Conservation (phyloP, 192 early-diverging fungal genomes). For the Entophlyctis luteolus region DNA sequence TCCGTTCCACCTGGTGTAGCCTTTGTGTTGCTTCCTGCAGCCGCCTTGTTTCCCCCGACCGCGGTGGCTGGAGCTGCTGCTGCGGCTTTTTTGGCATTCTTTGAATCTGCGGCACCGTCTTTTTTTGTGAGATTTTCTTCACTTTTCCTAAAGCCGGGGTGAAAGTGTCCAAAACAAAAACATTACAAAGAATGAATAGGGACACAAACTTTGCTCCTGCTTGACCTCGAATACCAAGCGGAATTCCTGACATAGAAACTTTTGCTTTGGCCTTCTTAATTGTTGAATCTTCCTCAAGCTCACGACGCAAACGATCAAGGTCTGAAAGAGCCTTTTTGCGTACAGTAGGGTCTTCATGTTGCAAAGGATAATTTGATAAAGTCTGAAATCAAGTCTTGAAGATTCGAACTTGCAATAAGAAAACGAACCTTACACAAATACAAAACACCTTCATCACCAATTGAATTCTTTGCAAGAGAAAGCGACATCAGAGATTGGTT, state of each 20-base stretch:
- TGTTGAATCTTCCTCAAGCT: slow-evolving; percentile 48
- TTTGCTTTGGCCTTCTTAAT: slow-evolving; percentile 40
- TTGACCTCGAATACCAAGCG: too few species aligned
- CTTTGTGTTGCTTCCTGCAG: not conserved
- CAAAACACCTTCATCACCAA: slow-evolving; percentile 47
- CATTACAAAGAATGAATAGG: too few species aligned
- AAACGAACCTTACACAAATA: slow-evolving; percentile 42
- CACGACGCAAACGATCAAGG: slow-evolving; percentile 42
- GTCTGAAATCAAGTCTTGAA: slow-evolving; percentile 15
- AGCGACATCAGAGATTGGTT: slow-evolving; percentile 41
- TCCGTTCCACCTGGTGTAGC: slow-evolving; percentile 8
- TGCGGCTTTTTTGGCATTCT: slow-evolving; percentile 13
- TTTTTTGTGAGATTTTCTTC: slow-evolving; percentile 30
- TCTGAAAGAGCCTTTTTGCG: slow-evolving; percentile 42
- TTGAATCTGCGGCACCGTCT: slow-evolving; percentile 4
- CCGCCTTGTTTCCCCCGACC: not conserved
- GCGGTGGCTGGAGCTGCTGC: not conserved
- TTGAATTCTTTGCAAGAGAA: slow-evolving; percentile 40
- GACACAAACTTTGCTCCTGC: too few species aligned
- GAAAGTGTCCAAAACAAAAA: too few species aligned
- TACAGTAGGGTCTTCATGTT: slow-evolving; percentile 37
- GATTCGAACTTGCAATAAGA: not conserved
- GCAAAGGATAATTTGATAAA: slow-evolving; percentile 38
- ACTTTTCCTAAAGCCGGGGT: slow-evolving; percentile 26
- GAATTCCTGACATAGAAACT: too few species aligned